These are phyloP conservation scores for Acaromyces ingoldii DNA, from an alignment of 1,284 basidiomycete species.

Conservation along the genomic window DNA sequence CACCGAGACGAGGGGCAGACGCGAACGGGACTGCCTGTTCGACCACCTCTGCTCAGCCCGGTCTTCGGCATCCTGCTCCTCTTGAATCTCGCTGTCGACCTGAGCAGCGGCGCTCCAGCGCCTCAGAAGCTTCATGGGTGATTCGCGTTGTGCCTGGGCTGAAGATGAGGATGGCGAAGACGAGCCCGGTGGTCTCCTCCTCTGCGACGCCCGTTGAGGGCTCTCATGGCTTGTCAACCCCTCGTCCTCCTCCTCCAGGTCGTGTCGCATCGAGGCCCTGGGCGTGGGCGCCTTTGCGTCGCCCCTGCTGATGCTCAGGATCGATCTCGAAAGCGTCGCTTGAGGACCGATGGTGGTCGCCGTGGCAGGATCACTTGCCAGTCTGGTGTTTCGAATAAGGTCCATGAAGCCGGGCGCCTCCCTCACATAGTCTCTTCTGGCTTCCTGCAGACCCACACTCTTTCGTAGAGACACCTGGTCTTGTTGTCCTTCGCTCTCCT, in stretches of 20 bases:
- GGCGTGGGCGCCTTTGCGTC: slow-evolving; percentile 2
- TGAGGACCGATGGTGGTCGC: not conserved
- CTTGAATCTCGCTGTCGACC: slow-evolving; percentile 30
- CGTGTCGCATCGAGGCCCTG: not conserved
- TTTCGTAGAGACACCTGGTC: too few relatives aligned
- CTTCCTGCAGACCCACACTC: too few relatives aligned
- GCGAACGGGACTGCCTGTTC: too few relatives aligned
- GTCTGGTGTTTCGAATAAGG: not conserved
- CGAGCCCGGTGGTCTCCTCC: not conserved
- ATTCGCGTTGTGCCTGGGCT: slow-evolving; percentile 11
- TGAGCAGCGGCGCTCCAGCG: slow-evolving; percentile 31
- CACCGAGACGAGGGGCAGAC: too few relatives aligned
- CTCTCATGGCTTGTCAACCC: too few relatives aligned
- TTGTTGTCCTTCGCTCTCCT: too few relatives aligned
- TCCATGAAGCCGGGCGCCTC: slow-evolving; percentile 11
- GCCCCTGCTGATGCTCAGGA: not conserved
- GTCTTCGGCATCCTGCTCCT: slow-evolving; percentile 3
- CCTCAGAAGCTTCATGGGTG: slow-evolving; percentile 32
- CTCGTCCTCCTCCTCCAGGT: too few relatives aligned
- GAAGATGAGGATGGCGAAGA: not conserved
- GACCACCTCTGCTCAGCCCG: not conserved
- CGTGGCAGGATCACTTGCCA: not conserved
- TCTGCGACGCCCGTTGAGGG: too few relatives aligned
- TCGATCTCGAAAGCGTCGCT: too few relatives aligned
- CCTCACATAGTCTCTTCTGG: slow-evolving; percentile 4